Evolutionary conservation across 2,329 filamentous ascomycete species (phyloP), one percentile per base, ranked within the genome.

Genomic region (Fusarium keratoplasticum): DNA sequence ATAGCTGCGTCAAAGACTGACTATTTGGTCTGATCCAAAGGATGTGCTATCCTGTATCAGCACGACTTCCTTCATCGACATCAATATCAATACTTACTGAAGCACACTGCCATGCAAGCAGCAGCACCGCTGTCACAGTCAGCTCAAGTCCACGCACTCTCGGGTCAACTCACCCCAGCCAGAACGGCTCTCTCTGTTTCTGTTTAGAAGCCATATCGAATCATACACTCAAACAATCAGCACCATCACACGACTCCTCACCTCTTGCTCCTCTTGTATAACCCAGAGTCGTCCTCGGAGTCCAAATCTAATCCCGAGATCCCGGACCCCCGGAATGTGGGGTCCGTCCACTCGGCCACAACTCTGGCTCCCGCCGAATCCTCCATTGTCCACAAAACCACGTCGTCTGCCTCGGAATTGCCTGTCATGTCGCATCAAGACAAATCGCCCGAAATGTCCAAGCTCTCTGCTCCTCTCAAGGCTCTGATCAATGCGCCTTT

Each of bases 401-500:
- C 42, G 35, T 5, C 31, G 22, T 29, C 58, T 65, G 14, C 72
- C 66, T 75, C 72, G 58, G 71, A 33, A 38, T 36, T 25, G 55
- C 44, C 27, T 29, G 33, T 58, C n/a, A 78, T 78, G 76, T 67
- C 74, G 40, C 44, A 71, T 38, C 62, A 70, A 47, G 59, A 71
- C 31, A 67, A 71, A 31, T 38, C 57, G 31, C 52, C 47, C 67
- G 82, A 78, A 75, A 95, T 94, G 93, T 91, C 93, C 8, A 95
- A 94, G 81, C 87, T 96, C 22, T 93, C 93, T 2, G 86, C 89
- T 1, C 84, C 89, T 59, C 87, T 96, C 76, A 95, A 95, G 83
- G 87, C 90, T 55, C 89, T 95, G 72, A 92, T 95, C 83, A 93
- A 93, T 77, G 89, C 92, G 68, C 87, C 92, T 5, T 89, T 91